Evolutionary conservation across 2,329 filamentous ascomycete genomes (phyloP).

Genomic region (Claviceps sp.): DNA sequence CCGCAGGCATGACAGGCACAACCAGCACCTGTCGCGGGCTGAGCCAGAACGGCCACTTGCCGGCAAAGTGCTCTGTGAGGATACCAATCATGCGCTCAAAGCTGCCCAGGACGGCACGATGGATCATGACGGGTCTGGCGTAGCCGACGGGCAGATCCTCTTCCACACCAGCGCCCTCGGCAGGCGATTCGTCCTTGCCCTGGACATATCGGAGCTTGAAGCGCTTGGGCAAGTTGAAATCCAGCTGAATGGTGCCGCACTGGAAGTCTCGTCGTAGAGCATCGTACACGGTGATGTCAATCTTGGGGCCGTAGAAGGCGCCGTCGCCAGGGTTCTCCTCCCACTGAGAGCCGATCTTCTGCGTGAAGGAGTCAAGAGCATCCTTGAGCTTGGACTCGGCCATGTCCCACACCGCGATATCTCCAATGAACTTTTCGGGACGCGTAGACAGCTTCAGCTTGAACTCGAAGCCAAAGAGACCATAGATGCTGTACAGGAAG

Average conservation of each 20-base stretch:
- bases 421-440: conserved; percentile 76
- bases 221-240: conserved; percentile 56
- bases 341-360: conserved; percentile 54
- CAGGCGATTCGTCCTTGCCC: conserved; percentile 32
- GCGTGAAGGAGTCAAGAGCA: conserved; percentile 66
- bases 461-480: conserved; percentile 56
- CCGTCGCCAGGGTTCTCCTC: conserved; percentile 88
- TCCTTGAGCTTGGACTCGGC: conserved; percentile 71
- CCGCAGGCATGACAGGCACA: conserved; percentile 56
- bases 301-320: conserved; percentile 97
- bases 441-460: conserved; percentile 90
- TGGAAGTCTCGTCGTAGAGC: conserved; percentile 56
- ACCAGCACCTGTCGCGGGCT: conserved; percentile 63
- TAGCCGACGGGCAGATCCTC: conserved; percentile 51
- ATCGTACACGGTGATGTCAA: conserved; percentile 90
- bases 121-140: conserved; percentile 73
- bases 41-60: conserved; percentile 85
- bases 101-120: conserved; percentile 66
- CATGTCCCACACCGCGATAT: conserved; percentile 75
- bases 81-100: conserved; percentile 59
- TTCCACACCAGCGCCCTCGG: conserved; percentile 30
- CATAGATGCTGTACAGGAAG: conserved; percentile 63
- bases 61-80: conserved; percentile 70
- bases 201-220: conserved; percentile 34
- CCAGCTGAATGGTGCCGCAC: conserved; percentile 76